These are phyloP conservation scores for Dactylorhiza incarnata DNA, from an alignment of 106 monocot species.

Conservation along the genomic window DNA sequence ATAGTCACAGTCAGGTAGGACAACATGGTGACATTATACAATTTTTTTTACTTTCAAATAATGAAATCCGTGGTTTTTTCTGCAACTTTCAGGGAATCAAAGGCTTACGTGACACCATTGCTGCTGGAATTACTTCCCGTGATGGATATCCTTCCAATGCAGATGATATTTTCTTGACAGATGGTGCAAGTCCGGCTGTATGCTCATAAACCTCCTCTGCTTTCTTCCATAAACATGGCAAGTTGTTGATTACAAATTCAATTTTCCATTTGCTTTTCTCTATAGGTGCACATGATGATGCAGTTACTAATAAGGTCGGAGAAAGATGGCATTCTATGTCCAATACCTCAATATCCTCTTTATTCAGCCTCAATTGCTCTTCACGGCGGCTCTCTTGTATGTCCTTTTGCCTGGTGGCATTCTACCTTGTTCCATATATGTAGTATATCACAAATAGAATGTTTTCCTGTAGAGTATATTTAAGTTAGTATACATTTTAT, in stretches of 20 bases:
- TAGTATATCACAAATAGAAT: background rate
- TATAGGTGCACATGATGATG: conserved; percentile 99
- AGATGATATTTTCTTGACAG: conserved; percentile 93
- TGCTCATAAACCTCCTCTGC: background rate
- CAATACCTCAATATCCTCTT: conserved; percentile 95
- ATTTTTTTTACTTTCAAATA: background rate
- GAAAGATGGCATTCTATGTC: conserved; percentile 95
- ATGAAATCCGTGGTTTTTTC: background rate
- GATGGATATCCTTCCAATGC: conserved; percentile 85
- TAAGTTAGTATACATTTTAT: background rate
- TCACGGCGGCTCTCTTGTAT: conserved; percentile 95
- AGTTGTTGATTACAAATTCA: too few relatives aligned
- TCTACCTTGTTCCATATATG: background rate
- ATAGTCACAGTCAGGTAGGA: conserved; percentile 90
- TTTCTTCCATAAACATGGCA: background rate
- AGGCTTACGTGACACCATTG: conserved; percentile 88
- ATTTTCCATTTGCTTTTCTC: conserved; percentile 2
- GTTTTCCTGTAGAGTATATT: background rate
- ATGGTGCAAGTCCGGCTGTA: conserved; percentile 97
- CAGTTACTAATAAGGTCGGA: conserved; percentile 76
- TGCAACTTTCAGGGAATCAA: conserved; percentile 64
- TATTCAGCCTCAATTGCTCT: conserved; percentile 98
- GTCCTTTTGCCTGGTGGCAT: conserved; percentile 8
- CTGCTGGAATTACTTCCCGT: conserved; percentile 79
- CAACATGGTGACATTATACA: background rate